These are phyloP conservation scores for Lolium multiflorum DNA, from an alignment of 176 grass and related monocot species.

Conservation along the genomic window DNA sequence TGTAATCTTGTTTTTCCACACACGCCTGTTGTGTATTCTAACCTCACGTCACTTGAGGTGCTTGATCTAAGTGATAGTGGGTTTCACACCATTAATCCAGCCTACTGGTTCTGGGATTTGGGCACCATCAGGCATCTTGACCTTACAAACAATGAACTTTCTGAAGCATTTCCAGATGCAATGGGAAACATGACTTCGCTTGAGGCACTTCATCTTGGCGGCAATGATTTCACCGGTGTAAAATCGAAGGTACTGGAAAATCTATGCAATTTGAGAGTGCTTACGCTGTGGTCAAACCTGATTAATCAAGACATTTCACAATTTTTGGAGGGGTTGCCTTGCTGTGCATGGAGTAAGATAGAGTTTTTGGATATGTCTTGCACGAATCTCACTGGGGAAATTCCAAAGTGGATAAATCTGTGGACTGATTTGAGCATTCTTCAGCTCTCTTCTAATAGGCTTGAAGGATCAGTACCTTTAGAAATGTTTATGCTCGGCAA, in stretches of 20 bases:
- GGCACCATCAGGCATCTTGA: conserved; percentile 19
- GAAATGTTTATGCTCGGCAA: background rate
- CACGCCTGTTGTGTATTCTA: background rate
- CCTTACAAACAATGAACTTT: background rate
- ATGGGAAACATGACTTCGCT: conserved; percentile 8
- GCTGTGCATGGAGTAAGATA: background rate
- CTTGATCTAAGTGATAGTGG: background rate
- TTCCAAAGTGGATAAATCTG: conserved; percentile 8
- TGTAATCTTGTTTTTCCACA: background rate
- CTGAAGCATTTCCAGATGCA: background rate
- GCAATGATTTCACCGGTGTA: background rate
- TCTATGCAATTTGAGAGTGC: conserved; percentile 8
- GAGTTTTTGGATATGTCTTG: background rate
- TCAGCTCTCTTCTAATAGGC: conserved; percentile 13
- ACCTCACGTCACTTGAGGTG: conserved; percentile 15
- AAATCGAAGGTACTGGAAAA: background rate
- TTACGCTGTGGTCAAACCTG: background rate
- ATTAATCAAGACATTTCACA: conserved; percentile 3
- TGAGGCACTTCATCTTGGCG: background rate
- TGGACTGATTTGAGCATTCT: conserved; percentile 13
- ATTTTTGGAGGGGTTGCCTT: background rate
- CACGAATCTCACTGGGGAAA: background rate
- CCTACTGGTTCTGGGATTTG: conserved; percentile 7
- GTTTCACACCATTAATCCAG: background rate
- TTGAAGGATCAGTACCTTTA: background rate